phyloP scores from a whole-genome alignment of 1,139 yeast species.

The Sugiyamaella grinbergsii region DNA sequence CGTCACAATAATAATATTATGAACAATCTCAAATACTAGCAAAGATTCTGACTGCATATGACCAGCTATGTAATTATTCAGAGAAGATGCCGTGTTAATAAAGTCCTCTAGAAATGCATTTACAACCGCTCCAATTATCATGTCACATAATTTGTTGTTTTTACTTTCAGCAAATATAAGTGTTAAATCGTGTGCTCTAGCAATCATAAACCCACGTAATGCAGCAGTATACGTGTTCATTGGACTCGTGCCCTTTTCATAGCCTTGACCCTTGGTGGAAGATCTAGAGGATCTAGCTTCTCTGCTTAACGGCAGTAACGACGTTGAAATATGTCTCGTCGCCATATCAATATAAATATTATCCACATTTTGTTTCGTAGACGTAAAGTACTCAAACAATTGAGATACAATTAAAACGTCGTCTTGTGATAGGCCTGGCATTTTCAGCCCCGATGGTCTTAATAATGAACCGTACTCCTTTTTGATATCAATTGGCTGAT shows the following conservation, averaged over 20 bases:
- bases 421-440: constrained; percentile 31
- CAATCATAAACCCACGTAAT: constrained; percentile 48
- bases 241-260: constrained; percentile 63
- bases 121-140: constrained; percentile 43
- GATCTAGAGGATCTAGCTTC: constrained; percentile 45
- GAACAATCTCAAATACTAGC: constrained; percentile 37
- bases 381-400: constrained; percentile 29
- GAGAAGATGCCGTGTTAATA: constrained; percentile 40
- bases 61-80: constrained; percentile 37
- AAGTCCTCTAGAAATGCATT: constrained; percentile 44
- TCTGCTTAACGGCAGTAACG: constrained; percentile 49
- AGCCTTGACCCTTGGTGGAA: constrained; percentile 10
- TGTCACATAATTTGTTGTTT: constrained; percentile 21
- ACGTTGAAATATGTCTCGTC: constrained; percentile 48
- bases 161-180: constrained; percentile 28
- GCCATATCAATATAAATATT: constrained; percentile 52
- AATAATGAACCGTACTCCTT: constrained; percentile 25
- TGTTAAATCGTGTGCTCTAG: constrained; percentile 31
- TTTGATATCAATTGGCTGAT: constrained; percentile 33
- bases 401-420: constrained; percentile 26
- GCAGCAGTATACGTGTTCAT: constrained; percentile 59
- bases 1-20: constrained; percentile 29
- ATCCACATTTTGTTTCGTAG: constrained; percentile 48
- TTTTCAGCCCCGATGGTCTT: constrained; percentile 13
- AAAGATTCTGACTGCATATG: constrained; percentile 34